phyloP scores from a whole-genome alignment of 345 rosid species.

The Luvunga scandens region DNA sequence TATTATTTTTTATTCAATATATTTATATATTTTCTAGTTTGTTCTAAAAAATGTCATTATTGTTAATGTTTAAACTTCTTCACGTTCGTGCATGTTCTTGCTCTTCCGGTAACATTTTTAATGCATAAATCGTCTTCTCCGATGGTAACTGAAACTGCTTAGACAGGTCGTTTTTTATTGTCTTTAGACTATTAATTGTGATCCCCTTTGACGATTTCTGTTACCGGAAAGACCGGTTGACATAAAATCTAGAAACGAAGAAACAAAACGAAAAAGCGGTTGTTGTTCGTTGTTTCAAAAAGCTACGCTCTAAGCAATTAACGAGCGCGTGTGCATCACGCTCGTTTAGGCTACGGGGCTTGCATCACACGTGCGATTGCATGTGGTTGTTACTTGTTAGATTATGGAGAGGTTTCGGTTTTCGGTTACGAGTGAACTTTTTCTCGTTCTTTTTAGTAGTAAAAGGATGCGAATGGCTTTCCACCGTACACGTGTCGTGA shows the following conservation, averaged over 20 bases:
- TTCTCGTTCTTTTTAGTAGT: background rate
- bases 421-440: conserved; percentile 1
- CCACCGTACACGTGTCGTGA: conserved; percentile 16
- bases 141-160: background rate
- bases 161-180: too few species aligned
- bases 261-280: conserved; percentile 25
- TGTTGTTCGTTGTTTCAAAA: conserved; percentile 16
- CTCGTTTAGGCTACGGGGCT: background rate
- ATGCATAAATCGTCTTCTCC: background rate
- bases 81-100: background rate
- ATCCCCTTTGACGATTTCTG: background rate
- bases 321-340: background rate
- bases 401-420: background rate
- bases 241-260: background rate
- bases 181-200: background rate
- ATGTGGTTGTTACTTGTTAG: background rate
- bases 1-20: background rate
- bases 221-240: conserved; percentile 8
- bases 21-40: background rate
- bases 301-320: background rate
- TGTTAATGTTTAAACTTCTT: background rate
- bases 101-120: conserved; percentile 2
- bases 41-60: background rate
- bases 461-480: background rate
- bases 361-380: background rate